Conservation (phyloP, 305 asterid species). For the Stenogyne calaminthoides region DNA sequence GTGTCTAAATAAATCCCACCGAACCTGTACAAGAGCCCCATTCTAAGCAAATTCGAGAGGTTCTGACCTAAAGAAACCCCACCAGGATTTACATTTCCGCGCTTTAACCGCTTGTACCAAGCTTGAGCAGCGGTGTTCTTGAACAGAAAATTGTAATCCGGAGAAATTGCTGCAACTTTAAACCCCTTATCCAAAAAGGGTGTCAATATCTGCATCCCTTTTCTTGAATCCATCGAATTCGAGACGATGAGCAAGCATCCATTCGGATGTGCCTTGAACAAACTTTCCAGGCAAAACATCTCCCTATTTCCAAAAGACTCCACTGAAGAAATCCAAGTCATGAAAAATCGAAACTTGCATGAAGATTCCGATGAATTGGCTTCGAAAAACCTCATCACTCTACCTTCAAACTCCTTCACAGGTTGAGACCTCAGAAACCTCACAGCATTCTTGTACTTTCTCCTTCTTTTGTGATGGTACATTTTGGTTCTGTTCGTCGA, state of each 20-base stretch:
- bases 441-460: slow-evolving; percentile 32
- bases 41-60: slow-evolving; percentile 82
- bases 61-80: slow-evolving; percentile 82
- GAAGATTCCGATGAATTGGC: slow-evolving; percentile 23
- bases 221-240: slow-evolving; percentile 63
- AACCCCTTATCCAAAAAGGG: slow-evolving; percentile 64
- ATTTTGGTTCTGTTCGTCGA: slow-evolving; percentile 28
- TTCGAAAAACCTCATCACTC: slow-evolving; percentile 59
- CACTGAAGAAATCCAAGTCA: slow-evolving; percentile 86
- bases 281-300: slow-evolving; percentile 47
- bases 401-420: slow-evolving; percentile 43
- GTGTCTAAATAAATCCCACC: slow-evolving; percentile 92
- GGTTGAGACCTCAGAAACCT: slow-evolving; percentile 35
- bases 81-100: slow-evolving; percentile 70
- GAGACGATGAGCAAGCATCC: slow-evolving; percentile 75
- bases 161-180: slow-evolving; percentile 64
- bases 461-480: slow-evolving; percentile 36
- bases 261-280: slow-evolving; percentile 69
- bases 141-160: slow-evolving; percentile 71
- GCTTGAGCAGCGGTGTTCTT: slow-evolving; percentile 62
- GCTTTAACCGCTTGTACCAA: slow-evolving; percentile 62
- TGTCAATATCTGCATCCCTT: slow-evolving; percentile 51
- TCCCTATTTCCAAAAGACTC: slow-evolving; percentile 68
- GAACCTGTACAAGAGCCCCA: slow-evolving; percentile 68
- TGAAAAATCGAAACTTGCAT: slow-evolving; percentile 70